Conservation (phyloP, 2,329 filamentous ascomycete species). For the Diaporthe citriasiana region DNA sequence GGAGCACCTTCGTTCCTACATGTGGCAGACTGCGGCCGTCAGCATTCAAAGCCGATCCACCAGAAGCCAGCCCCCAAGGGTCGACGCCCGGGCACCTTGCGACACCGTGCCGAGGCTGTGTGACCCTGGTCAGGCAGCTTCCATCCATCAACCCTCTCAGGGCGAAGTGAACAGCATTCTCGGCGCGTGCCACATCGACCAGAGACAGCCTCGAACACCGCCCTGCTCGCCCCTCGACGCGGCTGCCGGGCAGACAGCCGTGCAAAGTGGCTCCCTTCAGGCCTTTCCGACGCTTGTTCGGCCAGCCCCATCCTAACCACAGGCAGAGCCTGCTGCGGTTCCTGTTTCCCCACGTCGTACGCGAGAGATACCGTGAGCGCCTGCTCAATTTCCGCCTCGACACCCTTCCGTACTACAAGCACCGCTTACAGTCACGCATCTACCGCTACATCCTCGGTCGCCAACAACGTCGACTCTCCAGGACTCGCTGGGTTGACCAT, state of each 20-base stretch:
- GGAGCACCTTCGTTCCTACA: background rate
- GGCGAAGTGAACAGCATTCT: background rate
- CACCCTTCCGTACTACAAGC: slow-evolving; percentile 78
- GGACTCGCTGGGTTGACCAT: slow-evolving; percentile 61
- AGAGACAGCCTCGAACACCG: background rate
- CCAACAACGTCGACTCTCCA: slow-evolving; percentile 68
- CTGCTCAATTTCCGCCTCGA: slow-evolving; percentile 81
- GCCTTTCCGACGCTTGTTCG: slow-evolving; percentile 53
- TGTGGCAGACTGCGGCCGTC: background rate
- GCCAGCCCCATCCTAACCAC: slow-evolving; percentile 57
- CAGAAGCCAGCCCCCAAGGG: background rate
- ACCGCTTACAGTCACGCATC: slow-evolving; percentile 80
- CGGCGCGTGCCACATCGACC: background rate
- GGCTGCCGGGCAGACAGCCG: slow-evolving; percentile 4
- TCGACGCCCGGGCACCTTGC: background rate
- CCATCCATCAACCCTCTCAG: background rate
- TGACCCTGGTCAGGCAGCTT: background rate
- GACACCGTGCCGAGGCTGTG: slow-evolving; percentile 25
- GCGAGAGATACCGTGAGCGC: slow-evolving; percentile 74
- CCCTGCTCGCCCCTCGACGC: background rate
- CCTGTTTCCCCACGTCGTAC: slow-evolving; percentile 75
- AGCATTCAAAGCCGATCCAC: background rate
- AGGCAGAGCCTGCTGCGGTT: slow-evolving; percentile 71
- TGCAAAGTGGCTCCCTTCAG: slow-evolving; percentile 61
- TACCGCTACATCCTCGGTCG: slow-evolving; percentile 80